These are phyloP conservation scores for Ceratocystis eucalypticola DNA, from an alignment of 2,329 filamentous ascomycete species.

Conservation along the genomic window DNA sequence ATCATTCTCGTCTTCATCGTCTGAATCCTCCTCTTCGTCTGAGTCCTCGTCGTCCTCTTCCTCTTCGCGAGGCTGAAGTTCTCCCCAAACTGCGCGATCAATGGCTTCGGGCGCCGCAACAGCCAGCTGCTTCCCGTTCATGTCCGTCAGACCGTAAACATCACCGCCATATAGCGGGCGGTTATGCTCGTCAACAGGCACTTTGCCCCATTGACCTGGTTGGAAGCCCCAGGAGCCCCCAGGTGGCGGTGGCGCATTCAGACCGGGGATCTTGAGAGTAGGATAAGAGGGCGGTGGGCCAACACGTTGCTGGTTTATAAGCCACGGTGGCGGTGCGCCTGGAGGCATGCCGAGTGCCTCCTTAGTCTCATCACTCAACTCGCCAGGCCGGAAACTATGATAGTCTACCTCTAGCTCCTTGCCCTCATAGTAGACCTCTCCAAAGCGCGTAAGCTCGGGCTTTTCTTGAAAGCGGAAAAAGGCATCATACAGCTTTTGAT, in stretches of 20 bases:
- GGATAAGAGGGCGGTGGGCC: constrained; percentile 91
- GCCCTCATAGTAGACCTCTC: constrained; percentile 98
- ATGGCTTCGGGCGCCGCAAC: constrained; percentile 56
- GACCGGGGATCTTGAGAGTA: constrained; percentile 81
- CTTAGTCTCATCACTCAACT: constrained; percentile 75
- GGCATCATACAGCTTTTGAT: constrained; percentile 93
- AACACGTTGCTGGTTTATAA: constrained; percentile 91
- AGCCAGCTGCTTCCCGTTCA: constrained; percentile 30
- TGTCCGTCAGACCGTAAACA: constrained; percentile 63
- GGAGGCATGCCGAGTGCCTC: constrained; percentile 90
- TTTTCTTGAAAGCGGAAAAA: constrained; percentile 98
- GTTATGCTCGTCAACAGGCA: constrained; percentile 86
- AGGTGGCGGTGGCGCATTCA: constrained; percentile 83
- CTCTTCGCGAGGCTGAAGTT: constrained; percentile 67
- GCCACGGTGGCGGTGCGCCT: constrained; percentile 86
- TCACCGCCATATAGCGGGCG: constrained; percentile 85
- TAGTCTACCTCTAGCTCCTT: constrained; percentile 97
- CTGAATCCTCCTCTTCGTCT: constrained; percentile 59
- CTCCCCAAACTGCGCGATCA: constrained; percentile 83
- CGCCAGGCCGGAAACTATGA: constrained; percentile 76
- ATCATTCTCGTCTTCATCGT: constrained; percentile 39
- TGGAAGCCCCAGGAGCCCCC: constrained; percentile 91
- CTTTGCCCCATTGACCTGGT: constrained; percentile 90
- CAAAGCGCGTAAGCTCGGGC: constrained; percentile 82
- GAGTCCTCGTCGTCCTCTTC: constrained; percentile 59